phyloP scores from a whole-genome alignment of 2,329 filamentous ascomycete species.

The Verticillium isaacii region DNA sequence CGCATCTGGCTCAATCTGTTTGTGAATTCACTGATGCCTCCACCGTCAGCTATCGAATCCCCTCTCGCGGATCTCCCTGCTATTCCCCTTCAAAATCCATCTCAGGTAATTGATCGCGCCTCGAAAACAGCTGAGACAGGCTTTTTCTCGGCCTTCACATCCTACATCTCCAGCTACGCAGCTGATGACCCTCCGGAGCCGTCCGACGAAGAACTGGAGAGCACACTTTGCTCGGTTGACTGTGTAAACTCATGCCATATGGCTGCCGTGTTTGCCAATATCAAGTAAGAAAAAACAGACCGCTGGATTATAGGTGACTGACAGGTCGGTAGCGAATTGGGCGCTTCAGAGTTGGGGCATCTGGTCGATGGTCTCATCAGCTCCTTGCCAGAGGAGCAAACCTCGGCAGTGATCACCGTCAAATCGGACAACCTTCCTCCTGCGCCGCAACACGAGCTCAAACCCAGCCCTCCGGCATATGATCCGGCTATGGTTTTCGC shows the following conservation, averaged over 20 bases:
- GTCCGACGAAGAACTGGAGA: slow-evolving; percentile 94
- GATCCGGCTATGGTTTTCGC: slow-evolving; percentile 85
- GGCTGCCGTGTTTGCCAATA: slow-evolving; percentile 75
- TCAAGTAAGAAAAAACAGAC: slow-evolving; percentile 53
- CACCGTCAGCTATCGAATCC: slow-evolving; percentile 63
- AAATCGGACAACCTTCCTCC: slow-evolving; percentile 75
- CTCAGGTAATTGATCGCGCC: slow-evolving; percentile 86
- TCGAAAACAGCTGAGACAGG: slow-evolving; percentile 74
- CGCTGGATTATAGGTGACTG: background rate
- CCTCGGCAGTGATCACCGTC: slow-evolving; percentile 76
- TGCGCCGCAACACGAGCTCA: slow-evolving; percentile 56
- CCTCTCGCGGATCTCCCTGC: slow-evolving; percentile 66
- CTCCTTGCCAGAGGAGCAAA: slow-evolving; percentile 79
- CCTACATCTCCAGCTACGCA: slow-evolving; percentile 97
- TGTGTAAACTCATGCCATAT: slow-evolving; percentile 89
- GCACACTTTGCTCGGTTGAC: slow-evolving; percentile 89
- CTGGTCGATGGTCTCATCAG: slow-evolving; percentile 67
- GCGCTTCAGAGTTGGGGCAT: slow-evolving; percentile 27
- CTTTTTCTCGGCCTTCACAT: slow-evolving; percentile 90
- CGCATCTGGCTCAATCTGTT: slow-evolving; percentile 95
- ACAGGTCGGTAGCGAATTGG: slow-evolving; percentile 29
- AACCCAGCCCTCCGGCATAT: slow-evolving; percentile 28
- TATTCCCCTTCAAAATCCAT: slow-evolving; percentile 87
- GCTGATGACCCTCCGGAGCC: slow-evolving; percentile 97
- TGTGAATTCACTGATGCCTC: slow-evolving; percentile 85